These are phyloP conservation scores for Allium sativum DNA, from an alignment of 106 monocot genomes.

Conservation along the genomic window DNA sequence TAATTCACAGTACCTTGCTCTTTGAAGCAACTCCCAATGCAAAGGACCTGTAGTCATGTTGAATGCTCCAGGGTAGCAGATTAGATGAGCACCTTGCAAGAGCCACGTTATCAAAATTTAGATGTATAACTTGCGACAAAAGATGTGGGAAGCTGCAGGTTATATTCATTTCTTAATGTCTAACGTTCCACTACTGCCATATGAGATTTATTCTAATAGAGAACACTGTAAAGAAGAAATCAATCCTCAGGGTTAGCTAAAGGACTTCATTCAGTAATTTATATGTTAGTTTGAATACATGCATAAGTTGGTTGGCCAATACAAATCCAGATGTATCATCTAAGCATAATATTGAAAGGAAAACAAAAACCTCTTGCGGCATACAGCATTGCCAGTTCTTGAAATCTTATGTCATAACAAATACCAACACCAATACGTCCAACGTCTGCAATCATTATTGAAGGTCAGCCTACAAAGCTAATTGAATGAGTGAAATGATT, in stretches of 20 bases:
- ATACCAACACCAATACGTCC: slow-evolving; percentile 97
- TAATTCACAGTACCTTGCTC: slow-evolving; percentile 56
- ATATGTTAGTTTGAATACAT: not conserved
- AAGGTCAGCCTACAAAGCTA: no score
- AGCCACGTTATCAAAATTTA: not conserved
- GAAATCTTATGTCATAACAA: slow-evolving; percentile 93
- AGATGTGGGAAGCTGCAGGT: no score
- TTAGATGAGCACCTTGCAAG: slow-evolving; percentile 63
- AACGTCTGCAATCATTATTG: slow-evolving; percentile 37
- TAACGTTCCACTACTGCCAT: no score
- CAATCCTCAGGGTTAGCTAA: no score
- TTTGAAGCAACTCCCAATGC: slow-evolving; percentile 97
- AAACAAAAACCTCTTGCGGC: slow-evolving; percentile 73
- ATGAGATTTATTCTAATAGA: no score
- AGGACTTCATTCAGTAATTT: not conserved
- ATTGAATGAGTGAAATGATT: not conserved
- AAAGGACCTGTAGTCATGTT: slow-evolving; percentile 97
- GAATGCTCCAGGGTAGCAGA: slow-evolving; percentile 98
- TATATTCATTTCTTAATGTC: no score
- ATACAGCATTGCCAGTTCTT: slow-evolving; percentile 86
- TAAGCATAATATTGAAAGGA: not conserved
- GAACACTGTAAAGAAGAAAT: no score
- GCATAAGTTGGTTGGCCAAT: not conserved
- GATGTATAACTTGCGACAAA: no score
- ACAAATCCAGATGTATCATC: not conserved